A percentile compares a stretch with the other conserved stretches of the same genome.
These are phyloP conservation scores for Fennellomyces sp. DNA, from an alignment of 371 early-diverging fungal species.

Conservation along the genomic window DNA sequence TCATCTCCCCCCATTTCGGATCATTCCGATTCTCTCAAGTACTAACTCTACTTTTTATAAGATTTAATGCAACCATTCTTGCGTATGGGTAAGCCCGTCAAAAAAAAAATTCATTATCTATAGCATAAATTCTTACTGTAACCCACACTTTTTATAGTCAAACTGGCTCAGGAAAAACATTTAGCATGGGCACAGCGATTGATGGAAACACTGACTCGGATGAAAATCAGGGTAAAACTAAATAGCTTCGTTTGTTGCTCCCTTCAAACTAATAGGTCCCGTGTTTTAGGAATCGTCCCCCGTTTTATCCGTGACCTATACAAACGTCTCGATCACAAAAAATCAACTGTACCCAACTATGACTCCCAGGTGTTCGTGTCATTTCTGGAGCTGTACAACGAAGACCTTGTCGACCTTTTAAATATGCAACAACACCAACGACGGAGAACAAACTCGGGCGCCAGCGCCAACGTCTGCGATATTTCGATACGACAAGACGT, in stretches of 20 bases:
- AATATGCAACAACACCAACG: conserved; percentile 28
- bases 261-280: not conserved
- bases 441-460: conserved; percentile 8
- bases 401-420: conserved; percentile 89
- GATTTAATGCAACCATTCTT: conserved; percentile 29
- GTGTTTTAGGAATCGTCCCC: conserved; percentile 80
- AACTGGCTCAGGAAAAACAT: conserved; percentile 46
- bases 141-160: conserved; percentile 5
- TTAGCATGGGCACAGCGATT: conserved; percentile 28
- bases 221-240: conserved; percentile 16
- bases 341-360: conserved; percentile 12
- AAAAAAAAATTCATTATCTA: no score
- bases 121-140: not conserved
- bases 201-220: conserved; percentile 25
- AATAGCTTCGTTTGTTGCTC: not conserved
- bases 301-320: conserved; percentile 80
- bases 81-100: conserved; percentile 25
- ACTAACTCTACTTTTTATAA: conserved; percentile 3
- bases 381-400: conserved; percentile 98
- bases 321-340: conserved; percentile 28
- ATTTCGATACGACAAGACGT: conserved; percentile 88
- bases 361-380: conserved; percentile 70
- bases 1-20: conserved; percentile 2
- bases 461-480: conserved; percentile 6
- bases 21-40: not conserved